Evolutionary conservation across 1,139 yeast genomes (phyloP).

Genomic region (Hansenula anomala): DNA sequence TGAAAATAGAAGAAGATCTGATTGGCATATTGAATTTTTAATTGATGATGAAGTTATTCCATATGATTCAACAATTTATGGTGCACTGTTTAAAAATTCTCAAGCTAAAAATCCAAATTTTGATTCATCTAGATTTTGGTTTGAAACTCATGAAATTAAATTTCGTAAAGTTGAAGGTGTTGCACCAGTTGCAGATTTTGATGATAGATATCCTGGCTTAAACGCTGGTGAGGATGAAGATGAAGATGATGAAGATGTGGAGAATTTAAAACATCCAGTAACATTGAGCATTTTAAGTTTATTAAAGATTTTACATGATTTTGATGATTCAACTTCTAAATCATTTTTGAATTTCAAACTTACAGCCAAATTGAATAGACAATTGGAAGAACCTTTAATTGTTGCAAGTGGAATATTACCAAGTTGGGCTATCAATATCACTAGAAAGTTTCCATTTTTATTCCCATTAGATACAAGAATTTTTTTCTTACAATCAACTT

Average conservation of each 20-base stretch:
- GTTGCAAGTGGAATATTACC: slow-evolving; percentile 89
- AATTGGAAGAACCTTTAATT: slow-evolving; percentile 83
- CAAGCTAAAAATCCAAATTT: slow-evolving; percentile 36
- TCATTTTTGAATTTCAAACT: slow-evolving; percentile 74
- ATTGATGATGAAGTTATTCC: slow-evolving; percentile 61
- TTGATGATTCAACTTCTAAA: slow-evolving; percentile 28
- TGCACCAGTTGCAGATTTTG: slow-evolving; percentile 12
- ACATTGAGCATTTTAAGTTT: slow-evolving; percentile 51
- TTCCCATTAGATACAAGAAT: slow-evolving; percentile 83
- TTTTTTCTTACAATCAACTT: slow-evolving; percentile 77
- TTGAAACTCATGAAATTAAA: slow-evolving; percentile 45
- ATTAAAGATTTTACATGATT: slow-evolving; percentile 43
- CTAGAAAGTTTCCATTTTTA: slow-evolving; percentile 72
- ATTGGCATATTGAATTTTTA: slow-evolving; percentile 54
- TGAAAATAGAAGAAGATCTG: slow-evolving; percentile 10
- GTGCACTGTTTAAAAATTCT: slow-evolving; percentile 61
- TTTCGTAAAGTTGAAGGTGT: slow-evolving; percentile 41
- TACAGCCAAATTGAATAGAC: slow-evolving; percentile 82
- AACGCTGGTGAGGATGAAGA: slow-evolving; percentile 32
- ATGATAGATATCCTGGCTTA: slow-evolving; percentile 27
- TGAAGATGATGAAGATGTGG: slow-evolving; percentile 31
- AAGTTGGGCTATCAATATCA: slow-evolving; percentile 72
- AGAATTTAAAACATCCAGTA: slow-evolving; percentile 33
- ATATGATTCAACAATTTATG: slow-evolving; percentile 70
- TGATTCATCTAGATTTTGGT: slow-evolving; percentile 54